Percentiles rank a stretch among this genome's conserved stretches.
These are phyloP conservation scores for Xylaria sp. DNA, from an alignment of 2,329 filamentous ascomycete species.

Conservation along the genomic window DNA sequence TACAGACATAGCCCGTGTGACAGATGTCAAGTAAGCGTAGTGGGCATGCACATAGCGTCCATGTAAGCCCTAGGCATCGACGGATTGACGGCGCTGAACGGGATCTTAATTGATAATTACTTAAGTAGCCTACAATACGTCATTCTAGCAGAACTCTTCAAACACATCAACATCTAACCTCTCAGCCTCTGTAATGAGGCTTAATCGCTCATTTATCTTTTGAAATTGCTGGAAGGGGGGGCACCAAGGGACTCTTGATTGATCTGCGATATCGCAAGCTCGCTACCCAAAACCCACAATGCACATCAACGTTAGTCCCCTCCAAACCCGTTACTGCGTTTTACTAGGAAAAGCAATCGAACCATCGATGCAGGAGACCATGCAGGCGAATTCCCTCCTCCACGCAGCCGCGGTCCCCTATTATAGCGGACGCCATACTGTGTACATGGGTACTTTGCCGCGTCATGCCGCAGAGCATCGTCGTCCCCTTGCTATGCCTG, in stretches of 20 bases:
- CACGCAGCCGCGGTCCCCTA: conserved; percentile 9
- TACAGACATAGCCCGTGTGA: not conserved
- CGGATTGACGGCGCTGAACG: not conserved
- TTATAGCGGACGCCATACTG: too few relatives aligned
- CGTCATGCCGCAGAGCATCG: conserved; percentile 26
- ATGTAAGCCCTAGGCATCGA: not conserved
- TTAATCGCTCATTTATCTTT: too few relatives aligned
- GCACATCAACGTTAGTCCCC: not conserved
- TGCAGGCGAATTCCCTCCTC: conserved; percentile 23
- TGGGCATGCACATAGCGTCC: not conserved
- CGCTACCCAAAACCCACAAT: not conserved
- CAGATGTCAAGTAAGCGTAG: not conserved
- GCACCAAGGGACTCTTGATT: not conserved
- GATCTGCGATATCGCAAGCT: not conserved
- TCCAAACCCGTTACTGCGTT: conserved; percentile 6
- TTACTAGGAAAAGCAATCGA: conserved; percentile 19
- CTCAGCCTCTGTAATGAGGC: too few relatives aligned
- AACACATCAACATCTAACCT: too few relatives aligned
- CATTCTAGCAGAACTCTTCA: too few relatives aligned
- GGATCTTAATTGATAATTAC: too few relatives aligned
- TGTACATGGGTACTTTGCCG: conserved; percentile 18
- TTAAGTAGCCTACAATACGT: too few relatives aligned
- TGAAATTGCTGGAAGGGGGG: too few relatives aligned
- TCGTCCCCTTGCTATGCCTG: conserved; percentile 25
- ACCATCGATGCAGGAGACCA: conserved; percentile 24